phyloP scores from a whole-genome alignment of 2,329 filamentous ascomycete species.

The Metarhizium rileyi region DNA sequence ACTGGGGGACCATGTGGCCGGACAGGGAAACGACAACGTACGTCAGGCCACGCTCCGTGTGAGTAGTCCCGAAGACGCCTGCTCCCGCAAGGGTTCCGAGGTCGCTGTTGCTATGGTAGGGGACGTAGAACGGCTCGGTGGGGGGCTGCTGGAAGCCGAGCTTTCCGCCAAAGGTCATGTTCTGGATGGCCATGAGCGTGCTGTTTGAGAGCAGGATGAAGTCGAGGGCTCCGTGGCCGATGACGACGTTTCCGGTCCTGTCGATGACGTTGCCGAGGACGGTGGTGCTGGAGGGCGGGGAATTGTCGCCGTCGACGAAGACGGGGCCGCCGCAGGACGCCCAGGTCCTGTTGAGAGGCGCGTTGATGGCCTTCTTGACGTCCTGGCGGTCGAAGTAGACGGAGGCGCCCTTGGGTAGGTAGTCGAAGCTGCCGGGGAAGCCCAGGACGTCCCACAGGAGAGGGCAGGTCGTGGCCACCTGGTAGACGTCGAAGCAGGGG shows the following conservation, averaged over 20 bases:
- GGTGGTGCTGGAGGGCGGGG: neutral
- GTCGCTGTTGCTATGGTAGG: constrained; percentile 20
- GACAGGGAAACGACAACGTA: constrained; percentile 52
- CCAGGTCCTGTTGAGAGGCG: constrained; percentile 41
- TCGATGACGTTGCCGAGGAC: constrained; percentile 59
- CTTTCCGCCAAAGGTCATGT: constrained; percentile 67
- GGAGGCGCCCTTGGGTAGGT: constrained; percentile 43
- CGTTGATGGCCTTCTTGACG: constrained; percentile 60
- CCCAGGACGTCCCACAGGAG: constrained; percentile 61
- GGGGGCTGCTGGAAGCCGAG: constrained; percentile 58
- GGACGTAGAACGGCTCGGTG: constrained; percentile 55
- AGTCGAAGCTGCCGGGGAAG: constrained; percentile 55
- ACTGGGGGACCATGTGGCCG: constrained; percentile 61
- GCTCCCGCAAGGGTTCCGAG: constrained; percentile 34
- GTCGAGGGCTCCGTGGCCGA: constrained; percentile 65
- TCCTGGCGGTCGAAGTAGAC: constrained; percentile 62
- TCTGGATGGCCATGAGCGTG: constrained; percentile 62
- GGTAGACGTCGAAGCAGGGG: constrained; percentile 68
- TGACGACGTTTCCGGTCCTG: constrained; percentile 57
- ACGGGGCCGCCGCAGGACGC: constrained; percentile 41
- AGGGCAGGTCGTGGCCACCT: constrained; percentile 61
- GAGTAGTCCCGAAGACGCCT: constrained; percentile 58
- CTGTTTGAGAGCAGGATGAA: constrained; percentile 59
- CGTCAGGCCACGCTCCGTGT: constrained; percentile 66
- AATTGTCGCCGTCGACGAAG: constrained; percentile 19